These are phyloP conservation scores for Lycium ferocissimum DNA, from an alignment of 257 asterid genomes.

Conservation along the genomic window DNA sequence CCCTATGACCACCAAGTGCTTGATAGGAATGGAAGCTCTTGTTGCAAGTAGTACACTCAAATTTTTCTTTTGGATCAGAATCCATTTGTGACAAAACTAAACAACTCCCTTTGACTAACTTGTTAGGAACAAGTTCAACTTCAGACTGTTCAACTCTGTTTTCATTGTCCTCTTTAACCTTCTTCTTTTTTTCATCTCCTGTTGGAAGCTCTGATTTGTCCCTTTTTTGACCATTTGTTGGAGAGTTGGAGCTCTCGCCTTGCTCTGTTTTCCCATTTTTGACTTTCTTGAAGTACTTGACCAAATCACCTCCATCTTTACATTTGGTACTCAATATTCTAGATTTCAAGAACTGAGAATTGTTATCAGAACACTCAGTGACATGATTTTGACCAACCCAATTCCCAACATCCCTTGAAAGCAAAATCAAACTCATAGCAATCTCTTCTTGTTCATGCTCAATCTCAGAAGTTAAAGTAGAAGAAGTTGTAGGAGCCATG, in stretches of 20 bases:
- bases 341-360: neutral
- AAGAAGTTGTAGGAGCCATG: conserved; percentile 47
- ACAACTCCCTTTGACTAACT: conserved; percentile 33
- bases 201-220: conserved; percentile 33
- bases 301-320: conserved; percentile 36
- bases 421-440: conserved; percentile 80
- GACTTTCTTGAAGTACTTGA: conserved; percentile 13
- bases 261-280: conserved; percentile 39
- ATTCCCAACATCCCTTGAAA: conserved; percentile 62
- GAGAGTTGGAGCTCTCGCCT: conserved; percentile 31
- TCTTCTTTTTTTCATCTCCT: conserved; percentile 23
- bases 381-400: conserved; percentile 46
- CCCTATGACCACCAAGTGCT: conserved; percentile 93
- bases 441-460: conserved; percentile 76
- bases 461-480: conserved; percentile 56
- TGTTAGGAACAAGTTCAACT: conserved; percentile 42
- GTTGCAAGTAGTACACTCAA: conserved; percentile 71
- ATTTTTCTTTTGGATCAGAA: conserved; percentile 35
- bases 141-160: conserved; percentile 36
- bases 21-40: conserved; percentile 77
- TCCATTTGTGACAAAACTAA: conserved; percentile 47
- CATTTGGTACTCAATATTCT: conserved; percentile 24
- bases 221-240: conserved; percentile 16
- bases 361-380: conserved; percentile 52
- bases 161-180: conserved; percentile 14